Percentiles rank a stretch among this genome's conserved stretches.
phyloP scores from a whole-genome alignment of 768 basidiomycete species.

The Boletus rex-veris region DNA sequence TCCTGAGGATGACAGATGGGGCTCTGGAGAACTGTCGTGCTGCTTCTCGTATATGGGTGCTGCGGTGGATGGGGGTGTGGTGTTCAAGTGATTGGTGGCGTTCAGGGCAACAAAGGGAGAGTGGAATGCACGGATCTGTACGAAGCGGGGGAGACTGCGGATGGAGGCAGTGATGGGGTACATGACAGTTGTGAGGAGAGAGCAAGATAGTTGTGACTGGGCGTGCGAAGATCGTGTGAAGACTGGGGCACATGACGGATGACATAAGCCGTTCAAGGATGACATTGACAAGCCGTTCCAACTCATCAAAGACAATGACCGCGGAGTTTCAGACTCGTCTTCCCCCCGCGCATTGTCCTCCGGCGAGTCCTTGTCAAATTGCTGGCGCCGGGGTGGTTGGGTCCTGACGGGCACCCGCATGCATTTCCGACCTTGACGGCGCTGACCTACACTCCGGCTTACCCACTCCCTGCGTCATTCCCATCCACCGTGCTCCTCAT shows the following conservation, averaged over 20 bases:
- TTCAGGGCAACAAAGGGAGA: slow-evolving; percentile 59
- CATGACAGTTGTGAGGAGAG: slow-evolving; percentile 23
- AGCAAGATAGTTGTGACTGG: background rate
- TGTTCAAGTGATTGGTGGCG: slow-evolving; percentile 32
- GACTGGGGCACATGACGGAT: slow-evolving; percentile 16
- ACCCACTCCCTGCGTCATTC: slow-evolving; percentile 6
- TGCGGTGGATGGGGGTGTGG: slow-evolving; percentile 25
- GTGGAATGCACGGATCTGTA: slow-evolving; percentile 53
- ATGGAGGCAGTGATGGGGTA: slow-evolving; percentile 4
- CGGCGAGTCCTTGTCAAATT: slow-evolving; percentile 1
- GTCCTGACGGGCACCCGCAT: slow-evolving; percentile 8
- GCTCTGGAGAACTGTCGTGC: slow-evolving; percentile 48
- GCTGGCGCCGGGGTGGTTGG: slow-evolving; percentile 6
- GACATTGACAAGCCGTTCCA: no score
- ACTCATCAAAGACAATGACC: background rate
- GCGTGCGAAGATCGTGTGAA: slow-evolving; percentile 24
- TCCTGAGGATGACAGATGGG: slow-evolving; percentile 41
- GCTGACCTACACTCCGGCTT: slow-evolving; percentile 9
- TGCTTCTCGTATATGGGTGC: slow-evolving; percentile 59
- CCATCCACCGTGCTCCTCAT: slow-evolving; percentile 8
- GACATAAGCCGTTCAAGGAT: slow-evolving; percentile 26
- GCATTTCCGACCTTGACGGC: slow-evolving; percentile 25
- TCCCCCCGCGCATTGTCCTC: background rate
- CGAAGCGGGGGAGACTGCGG: background rate
- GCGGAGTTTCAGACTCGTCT: slow-evolving; percentile 7